These are phyloP conservation scores for Phaeodactylum tricornutum DNA, from an alignment of 108 stramenopile genomes.

Conservation along the genomic window DNA sequence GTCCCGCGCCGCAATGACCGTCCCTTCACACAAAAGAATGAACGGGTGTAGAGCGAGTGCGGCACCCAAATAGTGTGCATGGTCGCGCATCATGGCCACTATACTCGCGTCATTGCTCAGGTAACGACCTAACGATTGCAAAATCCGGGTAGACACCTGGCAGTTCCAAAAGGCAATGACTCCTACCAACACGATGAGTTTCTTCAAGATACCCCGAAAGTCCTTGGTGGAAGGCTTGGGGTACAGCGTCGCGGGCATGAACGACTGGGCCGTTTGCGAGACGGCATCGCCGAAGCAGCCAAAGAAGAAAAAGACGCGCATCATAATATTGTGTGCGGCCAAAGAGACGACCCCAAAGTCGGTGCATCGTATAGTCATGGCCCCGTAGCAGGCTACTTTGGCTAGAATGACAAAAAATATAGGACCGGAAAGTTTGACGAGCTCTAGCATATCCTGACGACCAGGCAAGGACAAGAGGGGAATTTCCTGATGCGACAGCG, in stretches of 20 bases:
- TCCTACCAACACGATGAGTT: constrained; percentile 13
- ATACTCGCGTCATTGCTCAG: constrained; percentile 47
- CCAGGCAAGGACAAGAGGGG: constrained; percentile 61
- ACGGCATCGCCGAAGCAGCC: constrained; percentile 84
- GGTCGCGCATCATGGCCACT: constrained; percentile 31
- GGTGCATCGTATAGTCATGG: constrained; percentile 63
- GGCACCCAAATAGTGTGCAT: constrained; percentile 27
- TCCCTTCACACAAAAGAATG: constrained; percentile 66
- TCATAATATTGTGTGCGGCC: constrained; percentile 81
- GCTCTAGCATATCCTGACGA: constrained; percentile 32
- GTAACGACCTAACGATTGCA: constrained; percentile 24
- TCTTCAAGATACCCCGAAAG: constrained; percentile 8
- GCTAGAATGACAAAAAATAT: constrained; percentile 75
- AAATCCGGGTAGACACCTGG: constrained; percentile 9
- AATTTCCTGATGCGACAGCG: constrained; percentile 5
- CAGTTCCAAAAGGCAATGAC: constrained; percentile 12
- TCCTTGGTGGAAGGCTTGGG: constrained; percentile 13
- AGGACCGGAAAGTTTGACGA: constrained; percentile 67
- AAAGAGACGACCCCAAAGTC: constrained; percentile 63
- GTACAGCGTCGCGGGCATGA: constrained; percentile 64
- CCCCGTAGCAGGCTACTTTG: constrained; percentile 69
- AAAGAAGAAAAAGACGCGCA: constrained; percentile 90
- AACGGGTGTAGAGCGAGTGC: constrained; percentile 63
- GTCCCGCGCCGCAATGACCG: constrained; percentile 57
- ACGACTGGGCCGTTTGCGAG: constrained; percentile 80